A percentile compares a stretch with the other conserved stretches of the same genome.
Conservation (phyloP, 805 yeast species). For the Metschnikowia sp. region DNA sequence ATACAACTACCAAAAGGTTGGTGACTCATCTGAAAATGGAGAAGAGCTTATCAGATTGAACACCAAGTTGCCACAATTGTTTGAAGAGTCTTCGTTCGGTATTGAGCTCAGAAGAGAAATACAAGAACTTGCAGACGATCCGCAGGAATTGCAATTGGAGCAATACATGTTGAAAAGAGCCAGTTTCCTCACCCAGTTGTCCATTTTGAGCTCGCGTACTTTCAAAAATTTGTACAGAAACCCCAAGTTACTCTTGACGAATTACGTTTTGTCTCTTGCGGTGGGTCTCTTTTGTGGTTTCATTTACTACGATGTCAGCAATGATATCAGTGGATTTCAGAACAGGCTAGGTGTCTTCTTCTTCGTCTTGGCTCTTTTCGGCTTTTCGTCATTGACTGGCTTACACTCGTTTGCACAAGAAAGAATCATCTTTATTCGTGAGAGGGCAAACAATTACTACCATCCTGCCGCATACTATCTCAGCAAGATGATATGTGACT, state of each 20-base stretch:
- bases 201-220: slow-evolving; percentile 78
- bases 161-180: slow-evolving; percentile 48
- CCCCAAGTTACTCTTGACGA: slow-evolving; percentile 83
- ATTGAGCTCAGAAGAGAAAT: slow-evolving; percentile 42
- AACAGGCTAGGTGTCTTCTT: slow-evolving; percentile 92
- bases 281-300: slow-evolving; percentile 85
- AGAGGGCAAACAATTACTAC: slow-evolving; percentile 92
- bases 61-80: slow-evolving; percentile 32
- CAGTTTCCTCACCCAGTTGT: slow-evolving; percentile 57
- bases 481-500: slow-evolving; percentile 85
- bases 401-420: slow-evolving; percentile 85
- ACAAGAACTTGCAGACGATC: slow-evolving; percentile 20
- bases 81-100: slow-evolving; percentile 38
- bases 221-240: slow-evolving; percentile 91
- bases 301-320: slow-evolving; percentile 74
- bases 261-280: slow-evolving; percentile 70
- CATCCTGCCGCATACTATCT: slow-evolving; percentile 80
- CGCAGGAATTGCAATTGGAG: slow-evolving; percentile 25
- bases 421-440: slow-evolving; percentile 84
- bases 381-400: slow-evolving; percentile 90
- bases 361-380: slow-evolving; percentile 86
- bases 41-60: slow-evolving; percentile 19
- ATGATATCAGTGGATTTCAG: slow-evolving; percentile 95
- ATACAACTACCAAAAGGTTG: slow-evolving; percentile 32
- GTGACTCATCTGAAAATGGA: slow-evolving; percentile 17